These are phyloP conservation scores for Apophysomyces ossiformis DNA, from an alignment of 371 early-diverging fungal genomes.

Conservation along the genomic window DNA sequence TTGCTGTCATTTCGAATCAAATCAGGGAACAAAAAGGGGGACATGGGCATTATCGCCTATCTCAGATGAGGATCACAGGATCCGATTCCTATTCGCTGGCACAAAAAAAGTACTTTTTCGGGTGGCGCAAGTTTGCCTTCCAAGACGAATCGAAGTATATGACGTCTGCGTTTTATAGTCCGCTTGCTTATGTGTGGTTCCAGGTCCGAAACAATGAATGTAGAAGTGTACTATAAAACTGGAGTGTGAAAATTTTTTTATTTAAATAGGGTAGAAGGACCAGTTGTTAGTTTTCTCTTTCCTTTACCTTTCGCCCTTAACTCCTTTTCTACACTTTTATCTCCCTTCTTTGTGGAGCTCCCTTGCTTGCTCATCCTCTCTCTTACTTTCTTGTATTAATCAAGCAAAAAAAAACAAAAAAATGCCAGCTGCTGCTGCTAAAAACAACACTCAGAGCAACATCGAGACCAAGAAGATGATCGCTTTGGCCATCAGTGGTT, in stretches of 20 bases:
- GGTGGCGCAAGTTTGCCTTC: not conserved
- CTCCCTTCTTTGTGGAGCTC: conserved; percentile 13
- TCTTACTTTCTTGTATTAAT: not conserved
- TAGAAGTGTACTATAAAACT: not conserved
- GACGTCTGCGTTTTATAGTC: not conserved
- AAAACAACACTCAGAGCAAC: conserved; percentile 39
- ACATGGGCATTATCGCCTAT: too few relatives aligned
- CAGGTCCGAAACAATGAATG: conserved; percentile 2
- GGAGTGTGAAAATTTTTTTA: conserved; percentile 8
- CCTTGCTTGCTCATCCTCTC: conserved; percentile 15
- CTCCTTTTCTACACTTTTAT: conserved; percentile 2
- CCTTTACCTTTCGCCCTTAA: conserved; percentile 8
- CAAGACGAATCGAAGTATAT: not conserved
- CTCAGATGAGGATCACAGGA: too few relatives aligned
- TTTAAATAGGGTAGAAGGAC: not conserved
- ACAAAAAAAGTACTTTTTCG: too few relatives aligned
- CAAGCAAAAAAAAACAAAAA: conserved; percentile 1
- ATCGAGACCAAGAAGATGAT: conserved; percentile 45
- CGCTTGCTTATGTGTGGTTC: conserved; percentile 2
- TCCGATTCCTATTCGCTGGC: not conserved
- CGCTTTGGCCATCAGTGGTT: conserved; percentile 27
- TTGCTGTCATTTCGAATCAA: too few relatives aligned
- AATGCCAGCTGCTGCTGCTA: conserved; percentile 30
- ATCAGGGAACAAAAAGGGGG: too few relatives aligned
- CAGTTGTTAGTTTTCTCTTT: not conserved